These are phyloP conservation scores for Podaxis carcinomalis DNA, from an alignment of 768 basidiomycete genomes.

Conservation along the genomic window DNA sequence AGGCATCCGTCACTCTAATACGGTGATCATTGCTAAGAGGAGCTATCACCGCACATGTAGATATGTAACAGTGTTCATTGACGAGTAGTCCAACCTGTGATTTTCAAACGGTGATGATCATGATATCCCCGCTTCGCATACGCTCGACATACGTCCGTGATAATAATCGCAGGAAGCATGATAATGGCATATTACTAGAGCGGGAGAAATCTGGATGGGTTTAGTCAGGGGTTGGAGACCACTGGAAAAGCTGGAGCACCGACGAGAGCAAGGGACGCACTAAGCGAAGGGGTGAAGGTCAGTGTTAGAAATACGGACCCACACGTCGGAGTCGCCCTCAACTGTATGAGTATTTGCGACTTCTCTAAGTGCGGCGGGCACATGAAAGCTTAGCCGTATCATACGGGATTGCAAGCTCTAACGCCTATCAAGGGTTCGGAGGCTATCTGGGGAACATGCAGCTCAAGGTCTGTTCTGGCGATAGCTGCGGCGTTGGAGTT, in stretches of 20 bases:
- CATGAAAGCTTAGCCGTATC: neutral
- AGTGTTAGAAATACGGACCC: neutral
- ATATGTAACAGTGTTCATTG: neutral
- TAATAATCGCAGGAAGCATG: neutral
- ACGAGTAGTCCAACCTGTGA: neutral
- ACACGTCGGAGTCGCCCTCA: neutral
- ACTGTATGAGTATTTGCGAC: too few species aligned
- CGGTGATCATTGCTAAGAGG: neutral
- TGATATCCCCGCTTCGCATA: neutral
- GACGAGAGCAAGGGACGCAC: neutral
- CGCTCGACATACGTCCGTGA: neutral
- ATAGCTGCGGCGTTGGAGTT: neutral
- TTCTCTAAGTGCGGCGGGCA: neutral
- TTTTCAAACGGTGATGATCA: neutral
- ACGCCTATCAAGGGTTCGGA: slow-evolving; percentile 5
- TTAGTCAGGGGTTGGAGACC: neutral
- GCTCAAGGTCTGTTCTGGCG: neutral
- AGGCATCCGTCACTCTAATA: neutral
- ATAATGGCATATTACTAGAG: neutral
- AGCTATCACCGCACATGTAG: neutral
- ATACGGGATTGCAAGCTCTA: neutral
- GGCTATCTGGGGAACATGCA: neutral
- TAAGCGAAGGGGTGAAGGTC: neutral
- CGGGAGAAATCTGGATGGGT: neutral
- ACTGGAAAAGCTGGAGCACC: neutral